phyloP scores from a whole-genome alignment of 1,139 yeast species.

The Hanseniaspora gamundiae region DNA sequence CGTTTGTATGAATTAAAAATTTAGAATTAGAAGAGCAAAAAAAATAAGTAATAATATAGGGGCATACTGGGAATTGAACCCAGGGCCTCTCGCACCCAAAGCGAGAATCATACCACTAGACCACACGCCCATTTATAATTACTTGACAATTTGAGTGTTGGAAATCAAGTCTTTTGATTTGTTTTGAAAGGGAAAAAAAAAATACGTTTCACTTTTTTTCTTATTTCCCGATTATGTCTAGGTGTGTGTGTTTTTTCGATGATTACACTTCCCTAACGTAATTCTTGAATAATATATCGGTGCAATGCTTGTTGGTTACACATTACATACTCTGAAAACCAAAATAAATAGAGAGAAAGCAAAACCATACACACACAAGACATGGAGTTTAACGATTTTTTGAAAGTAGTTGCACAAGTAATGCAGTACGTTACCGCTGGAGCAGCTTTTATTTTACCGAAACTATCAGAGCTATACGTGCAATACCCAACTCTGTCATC shows the following conservation, averaged over 20 bases:
- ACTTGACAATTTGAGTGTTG: not conserved
- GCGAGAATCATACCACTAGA: constrained; percentile 44
- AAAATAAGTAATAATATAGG: constrained; percentile 4
- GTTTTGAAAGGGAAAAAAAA: too few species aligned
- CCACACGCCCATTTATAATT: constrained; percentile 25
- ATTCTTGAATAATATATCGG: too few species aligned
- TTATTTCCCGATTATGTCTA: too few species aligned
- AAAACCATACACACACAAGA: not conserved
- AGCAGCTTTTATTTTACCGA: not conserved
- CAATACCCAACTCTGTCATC: not conserved
- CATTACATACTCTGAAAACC: too few species aligned
- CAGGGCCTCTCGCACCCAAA: constrained; percentile 29
- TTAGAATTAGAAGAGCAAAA: constrained; percentile 1
- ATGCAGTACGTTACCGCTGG: not conserved
- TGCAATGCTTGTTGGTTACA: too few species aligned
- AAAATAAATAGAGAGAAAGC: not conserved
- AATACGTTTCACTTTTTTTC: too few species aligned
- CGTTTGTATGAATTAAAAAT: too few species aligned
- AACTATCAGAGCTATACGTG: not conserved
- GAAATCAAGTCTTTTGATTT: too few species aligned
- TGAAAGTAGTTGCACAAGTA: not conserved
- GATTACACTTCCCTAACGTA: too few species aligned
- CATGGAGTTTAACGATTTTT: not conserved
- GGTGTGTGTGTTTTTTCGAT: too few species aligned
- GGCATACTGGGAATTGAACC: constrained; percentile 9